A percentile compares a stretch with the other conserved stretches of the same genome.
Evolutionary conservation across 2,329 filamentous ascomycete genomes (phyloP).

Genomic region (Mycosphaerella sp.): DNA sequence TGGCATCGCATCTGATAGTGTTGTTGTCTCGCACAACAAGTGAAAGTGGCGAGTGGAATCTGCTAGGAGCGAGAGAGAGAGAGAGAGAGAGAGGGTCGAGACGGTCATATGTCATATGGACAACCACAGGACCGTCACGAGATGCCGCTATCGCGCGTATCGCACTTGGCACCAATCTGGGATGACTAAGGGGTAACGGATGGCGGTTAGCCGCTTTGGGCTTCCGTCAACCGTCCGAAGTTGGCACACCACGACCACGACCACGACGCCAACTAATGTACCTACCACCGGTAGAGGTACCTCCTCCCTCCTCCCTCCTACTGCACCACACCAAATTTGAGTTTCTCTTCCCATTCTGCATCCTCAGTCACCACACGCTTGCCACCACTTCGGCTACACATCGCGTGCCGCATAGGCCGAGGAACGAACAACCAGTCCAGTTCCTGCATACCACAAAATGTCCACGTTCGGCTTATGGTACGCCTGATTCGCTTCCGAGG

Average conservation of each 20-base stretch:
- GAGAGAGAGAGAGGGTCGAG: not conserved
- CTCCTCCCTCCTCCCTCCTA: no score
- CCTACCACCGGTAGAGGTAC: no score
- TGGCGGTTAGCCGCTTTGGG: no score
- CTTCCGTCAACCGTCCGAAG: no score
- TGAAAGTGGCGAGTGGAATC: no score
- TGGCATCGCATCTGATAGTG: constrained; percentile 7
- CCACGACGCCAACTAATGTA: no score
- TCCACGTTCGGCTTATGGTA: not conserved
- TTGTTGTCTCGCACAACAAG: not conserved
- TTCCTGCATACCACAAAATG: not conserved
- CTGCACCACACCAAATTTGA: not conserved
- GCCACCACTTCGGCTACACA: not conserved
- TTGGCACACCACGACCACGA: no score
- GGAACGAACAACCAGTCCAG: not conserved
- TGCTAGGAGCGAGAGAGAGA: not conserved
- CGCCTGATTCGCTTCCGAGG: constrained; percentile 2
- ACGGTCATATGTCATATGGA: not conserved
- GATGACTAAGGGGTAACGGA: no score
- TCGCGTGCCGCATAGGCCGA: no score
- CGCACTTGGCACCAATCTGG: not conserved
- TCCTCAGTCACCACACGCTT: not conserved
- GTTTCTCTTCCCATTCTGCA: not conserved
- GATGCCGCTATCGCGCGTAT: not conserved
- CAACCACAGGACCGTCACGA: not conserved